Evolutionary conservation across 352 stramenopile species (phyloP), one percentile per base, ranked within the genome.

Genomic region (Phytopythium cucurbitacearum): DNA sequence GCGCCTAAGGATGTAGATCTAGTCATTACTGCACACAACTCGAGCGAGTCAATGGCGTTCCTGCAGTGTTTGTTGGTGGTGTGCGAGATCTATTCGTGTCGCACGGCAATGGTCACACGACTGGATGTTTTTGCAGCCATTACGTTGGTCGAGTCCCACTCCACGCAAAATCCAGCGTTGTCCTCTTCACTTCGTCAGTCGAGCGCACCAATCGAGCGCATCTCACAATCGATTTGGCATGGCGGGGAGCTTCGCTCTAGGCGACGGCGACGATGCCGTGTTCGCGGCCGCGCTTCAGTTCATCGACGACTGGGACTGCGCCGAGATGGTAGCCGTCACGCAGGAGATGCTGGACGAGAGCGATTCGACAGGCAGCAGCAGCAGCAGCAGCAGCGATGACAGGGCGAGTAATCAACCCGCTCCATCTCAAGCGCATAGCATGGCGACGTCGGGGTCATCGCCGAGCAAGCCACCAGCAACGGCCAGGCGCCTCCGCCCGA

Each of bases 261-360:
- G 28, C n/a, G 3, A n/a, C 13, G n/a, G 35, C n/a, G 34, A 35
- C 7, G 35, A n/a, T 4, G 47, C 47, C n/a, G 36, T 15, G 1
- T n/a, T 52, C 12, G 35, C 35, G n/a, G 47, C 47, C 7, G 35
- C 47, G 36, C 47, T 52, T 8, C 35, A 52, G 47, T 52, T 52
- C 34, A 41, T 52, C 35, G 36, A 40, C 47, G 35, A 52, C 47
- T 52, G 34, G 33, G 47, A 51, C n/a, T 28, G 4, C 7, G 32
- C 21, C 13, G 34, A 35, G 35, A 34, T 52, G n/a, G 35, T 15
- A 21, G 47, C 3, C 8, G 16, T n/a, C 3, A 11, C 15, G 0
- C 8, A 2, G 34, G 34, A 7, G 40, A 44, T 15, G 40, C 5
- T n/a, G 40, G 40, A 15, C 40, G 21, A 44, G 5, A 15, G 40